Conservation (phyloP, 1,284 basidiomycete genomes). For the Ustilago shanxiensis region DNA sequence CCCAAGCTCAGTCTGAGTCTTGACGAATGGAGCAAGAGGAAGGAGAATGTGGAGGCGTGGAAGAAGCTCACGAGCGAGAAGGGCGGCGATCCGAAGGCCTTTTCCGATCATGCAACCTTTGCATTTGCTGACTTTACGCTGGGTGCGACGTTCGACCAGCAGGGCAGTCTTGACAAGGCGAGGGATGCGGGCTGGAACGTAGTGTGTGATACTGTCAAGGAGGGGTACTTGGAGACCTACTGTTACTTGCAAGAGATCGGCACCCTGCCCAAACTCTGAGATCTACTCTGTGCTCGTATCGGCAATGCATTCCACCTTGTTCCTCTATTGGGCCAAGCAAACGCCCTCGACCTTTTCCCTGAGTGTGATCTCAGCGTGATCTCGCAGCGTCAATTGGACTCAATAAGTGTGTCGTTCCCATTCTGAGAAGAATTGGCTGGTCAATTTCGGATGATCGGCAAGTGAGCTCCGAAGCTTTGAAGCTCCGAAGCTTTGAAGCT, state of each 20-base stretch:
- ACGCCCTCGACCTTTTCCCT: too few species aligned
- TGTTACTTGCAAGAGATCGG: slow-evolving; percentile 45
- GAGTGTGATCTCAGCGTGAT: too few species aligned
- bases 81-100: slow-evolving; percentile 39
- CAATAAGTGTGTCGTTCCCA: too few species aligned
- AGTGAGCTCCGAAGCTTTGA: too few species aligned
- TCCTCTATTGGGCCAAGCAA: too few species aligned
- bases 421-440: too few species aligned
- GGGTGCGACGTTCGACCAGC: slow-evolving; percentile 46
- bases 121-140: slow-evolving; percentile 50
- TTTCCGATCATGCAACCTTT: slow-evolving; percentile 42
- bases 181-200: slow-evolving; percentile 36
- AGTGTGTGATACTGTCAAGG: slow-evolving; percentile 47
- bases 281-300: background rate
- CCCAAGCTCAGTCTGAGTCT: slow-evolving; percentile 41
- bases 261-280: slow-evolving; percentile 32
- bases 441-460: too few species aligned
- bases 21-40: slow-evolving; percentile 39
- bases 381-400: too few species aligned
- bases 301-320: too few species aligned
- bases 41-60: slow-evolving; percentile 42
- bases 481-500: too few species aligned
- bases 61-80: slow-evolving; percentile 40
- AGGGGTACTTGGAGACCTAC: slow-evolving; percentile 47
- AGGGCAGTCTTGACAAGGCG: slow-evolving; percentile 43